Base-by-base conservation (phyloP, 176 grass and related monocot genomes). In the Bonia amplexicaulis region DNA sequence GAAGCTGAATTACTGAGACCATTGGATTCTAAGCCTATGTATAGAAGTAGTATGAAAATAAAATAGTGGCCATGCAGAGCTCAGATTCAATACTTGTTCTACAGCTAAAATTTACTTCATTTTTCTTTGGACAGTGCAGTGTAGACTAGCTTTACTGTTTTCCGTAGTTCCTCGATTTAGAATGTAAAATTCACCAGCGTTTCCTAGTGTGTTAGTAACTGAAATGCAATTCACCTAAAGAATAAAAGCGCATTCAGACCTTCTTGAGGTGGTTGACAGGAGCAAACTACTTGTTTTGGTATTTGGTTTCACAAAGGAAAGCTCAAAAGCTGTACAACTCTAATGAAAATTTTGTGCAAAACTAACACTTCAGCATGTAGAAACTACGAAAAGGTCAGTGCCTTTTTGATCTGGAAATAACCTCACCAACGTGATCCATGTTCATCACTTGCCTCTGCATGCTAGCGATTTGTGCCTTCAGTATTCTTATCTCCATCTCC, bases 361-460 rank as follows among this genome's bases (percentile, higher is more conserved):
- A 48, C 41, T 23, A 84, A 64, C 81, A 71, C 37, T 85, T 73
- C 7, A 48, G 17, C 54, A 89, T 65, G 64, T 22, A 77, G 71
- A 53, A 29, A 40, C 29, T 65, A 70, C 6, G 20, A 66, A 41
- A 66, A 89, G 60, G 22, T 74, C 78, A 80, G 44, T 80, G 76
- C 52, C 82, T 85, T 78, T 86, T 90, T 79, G 71, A 69, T 88
- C 82, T 88, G 55, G 81, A 81, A 79, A 63, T 84, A 31, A 64
- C 85, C 71, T 77, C 76, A 23, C 70, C 39, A 31, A 46, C 16
- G 10, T 75, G 76, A 84, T 91, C 89, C 71, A 77, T 58, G 71
- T 88, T 81, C 89, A 88, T 91, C 29, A 58, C 70, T 64, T 85
- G 76, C 49, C 65, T 88, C 70, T 88, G 76, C 85, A 85, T 88